Conservation (phyloP, 805 yeast genomes). For the Candida oleophila region DNA sequence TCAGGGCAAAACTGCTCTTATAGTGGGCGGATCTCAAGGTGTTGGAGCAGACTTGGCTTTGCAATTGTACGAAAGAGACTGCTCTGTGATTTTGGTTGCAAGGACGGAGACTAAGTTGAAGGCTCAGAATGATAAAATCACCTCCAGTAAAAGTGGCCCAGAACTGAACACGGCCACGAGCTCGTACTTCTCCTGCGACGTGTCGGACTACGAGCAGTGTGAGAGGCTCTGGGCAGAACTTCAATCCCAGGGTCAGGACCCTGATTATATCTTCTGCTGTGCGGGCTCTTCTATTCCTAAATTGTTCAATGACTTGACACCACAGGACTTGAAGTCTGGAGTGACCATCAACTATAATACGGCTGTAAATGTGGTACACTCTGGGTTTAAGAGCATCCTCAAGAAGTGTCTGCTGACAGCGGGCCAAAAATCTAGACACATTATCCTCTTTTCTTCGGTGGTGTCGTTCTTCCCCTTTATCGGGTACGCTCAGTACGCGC, state of each 20-base stretch:
- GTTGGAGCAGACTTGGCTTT: slow-evolving; percentile 78
- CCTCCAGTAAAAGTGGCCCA: slow-evolving; percentile 16
- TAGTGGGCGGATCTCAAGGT: slow-evolving; percentile 97
- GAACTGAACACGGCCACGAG: slow-evolving; percentile 5
- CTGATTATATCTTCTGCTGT: slow-evolving; percentile 79
- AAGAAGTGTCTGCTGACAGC: slow-evolving; percentile 2
- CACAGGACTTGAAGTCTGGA: slow-evolving; percentile 59
- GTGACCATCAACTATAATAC: slow-evolving; percentile 71
- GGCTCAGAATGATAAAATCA: slow-evolving; percentile 38
- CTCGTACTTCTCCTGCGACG: slow-evolving; percentile 59
- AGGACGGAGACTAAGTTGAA: slow-evolving; percentile 64
- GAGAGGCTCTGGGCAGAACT: slow-evolving; percentile 41
- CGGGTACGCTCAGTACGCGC: slow-evolving; percentile 91
- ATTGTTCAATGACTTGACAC: slow-evolving; percentile 64
- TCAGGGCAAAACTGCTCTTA: slow-evolving; percentile 56
- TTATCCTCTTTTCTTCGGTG: slow-evolving; percentile 66
- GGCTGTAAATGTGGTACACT: slow-evolving; percentile 69
- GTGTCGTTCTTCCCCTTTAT: slow-evolving; percentile 83
- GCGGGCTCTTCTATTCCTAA: slow-evolving; percentile 88
- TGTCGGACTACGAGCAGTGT: slow-evolving; percentile 54
- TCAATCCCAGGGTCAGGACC: slow-evolving; percentile 32
- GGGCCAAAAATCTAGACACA: slow-evolving; percentile 48
- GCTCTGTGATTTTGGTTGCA: slow-evolving; percentile 73
- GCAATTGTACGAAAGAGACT: slow-evolving; percentile 50
- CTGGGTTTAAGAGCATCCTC: slow-evolving; percentile 45